These are phyloP conservation scores for Vigna nakashimae DNA, from an alignment of 306 rosid species.

Conservation along the genomic window DNA sequence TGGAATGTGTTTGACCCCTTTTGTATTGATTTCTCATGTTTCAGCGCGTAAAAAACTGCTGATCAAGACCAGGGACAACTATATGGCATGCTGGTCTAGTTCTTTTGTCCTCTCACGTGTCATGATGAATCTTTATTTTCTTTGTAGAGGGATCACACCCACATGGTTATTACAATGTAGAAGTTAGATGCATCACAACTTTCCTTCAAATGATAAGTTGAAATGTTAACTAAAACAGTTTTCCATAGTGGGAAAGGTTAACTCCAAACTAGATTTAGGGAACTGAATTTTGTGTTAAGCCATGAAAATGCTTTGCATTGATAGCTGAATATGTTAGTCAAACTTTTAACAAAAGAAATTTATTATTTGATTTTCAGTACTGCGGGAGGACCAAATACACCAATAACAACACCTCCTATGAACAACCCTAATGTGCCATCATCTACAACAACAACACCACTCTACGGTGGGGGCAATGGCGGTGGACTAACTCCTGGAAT, in stretches of 20 bases:
- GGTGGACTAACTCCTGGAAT: slow-evolving; percentile 56
- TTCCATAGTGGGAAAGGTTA: background rate
- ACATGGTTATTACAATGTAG: slow-evolving; percentile 29
- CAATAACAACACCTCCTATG: slow-evolving; percentile 52
- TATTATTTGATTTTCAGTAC: slow-evolving; percentile 53
- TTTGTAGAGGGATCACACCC: slow-evolving; percentile 17
- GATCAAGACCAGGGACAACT: background rate
- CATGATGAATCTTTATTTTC: slow-evolving; percentile 23
- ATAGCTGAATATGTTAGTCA: background rate
- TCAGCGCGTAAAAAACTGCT: slow-evolving; percentile 10
- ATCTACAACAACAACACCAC: slow-evolving; percentile 53
- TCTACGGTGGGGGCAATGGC: slow-evolving; percentile 46
- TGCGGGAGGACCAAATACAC: slow-evolving; percentile 75
- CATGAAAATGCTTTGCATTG: slow-evolving; percentile 16
- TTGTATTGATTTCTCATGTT: slow-evolving; percentile 22
- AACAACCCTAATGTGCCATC: slow-evolving; percentile 55
- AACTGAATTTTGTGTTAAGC: slow-evolving; percentile 15
- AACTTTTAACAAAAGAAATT: slow-evolving; percentile 23
- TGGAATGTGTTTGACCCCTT: slow-evolving; percentile 33
- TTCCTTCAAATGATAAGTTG: slow-evolving; percentile 30
- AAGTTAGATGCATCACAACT: slow-evolving; percentile 19
- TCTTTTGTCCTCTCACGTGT: slow-evolving; percentile 36
- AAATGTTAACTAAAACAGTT: background rate
- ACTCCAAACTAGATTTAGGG: background rate
- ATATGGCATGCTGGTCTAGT: slow-evolving; percentile 17